Conservation (phyloP, 2,329 filamentous ascomycete genomes). For the Colletotrichum sp. region DNA sequence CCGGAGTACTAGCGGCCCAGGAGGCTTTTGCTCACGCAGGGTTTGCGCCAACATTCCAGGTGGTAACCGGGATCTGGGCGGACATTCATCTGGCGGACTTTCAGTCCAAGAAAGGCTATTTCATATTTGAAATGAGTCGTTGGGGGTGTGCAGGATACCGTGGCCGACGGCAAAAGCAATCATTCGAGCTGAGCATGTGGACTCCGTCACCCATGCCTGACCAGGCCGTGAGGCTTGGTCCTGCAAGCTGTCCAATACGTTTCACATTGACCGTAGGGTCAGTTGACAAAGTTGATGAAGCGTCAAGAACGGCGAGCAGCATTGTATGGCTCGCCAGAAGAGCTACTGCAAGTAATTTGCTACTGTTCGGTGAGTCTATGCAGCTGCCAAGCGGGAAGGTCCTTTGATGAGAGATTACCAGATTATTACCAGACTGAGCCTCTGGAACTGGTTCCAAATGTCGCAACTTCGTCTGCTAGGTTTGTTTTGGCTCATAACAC, state of each 20-base stretch:
- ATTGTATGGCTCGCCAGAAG: not conserved
- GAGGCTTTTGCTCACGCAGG: not conserved
- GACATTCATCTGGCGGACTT: not conserved
- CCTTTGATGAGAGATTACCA: not conserved
- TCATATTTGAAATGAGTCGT: fast-evolving
- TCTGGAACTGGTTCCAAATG: not conserved
- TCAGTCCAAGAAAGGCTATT: not conserved
- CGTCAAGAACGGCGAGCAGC: not conserved
- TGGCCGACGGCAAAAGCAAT: not conserved
- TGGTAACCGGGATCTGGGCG: not conserved
- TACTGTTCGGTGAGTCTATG: not conserved
- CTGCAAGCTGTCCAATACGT: not conserved
- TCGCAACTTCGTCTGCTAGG: not conserved
- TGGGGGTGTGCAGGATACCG: fast-evolving
- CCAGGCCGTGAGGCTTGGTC: not conserved
- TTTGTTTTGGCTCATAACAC: not conserved
- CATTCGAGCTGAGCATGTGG: not conserved
- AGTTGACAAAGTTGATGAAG: fast-evolving
- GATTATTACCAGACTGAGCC: fast-evolving
- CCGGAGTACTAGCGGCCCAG: not conserved
- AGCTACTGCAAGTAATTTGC: not conserved
- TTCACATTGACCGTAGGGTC: not conserved
- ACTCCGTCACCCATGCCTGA: not conserved
- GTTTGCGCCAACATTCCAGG: not conserved
- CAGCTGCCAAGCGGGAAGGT: not conserved